A percentile compares a stretch with the other conserved stretches of the same genome.
Evolutionary conservation across 768 basidiomycete species (phyloP).

Genomic region (Leccinum variicolor): DNA sequence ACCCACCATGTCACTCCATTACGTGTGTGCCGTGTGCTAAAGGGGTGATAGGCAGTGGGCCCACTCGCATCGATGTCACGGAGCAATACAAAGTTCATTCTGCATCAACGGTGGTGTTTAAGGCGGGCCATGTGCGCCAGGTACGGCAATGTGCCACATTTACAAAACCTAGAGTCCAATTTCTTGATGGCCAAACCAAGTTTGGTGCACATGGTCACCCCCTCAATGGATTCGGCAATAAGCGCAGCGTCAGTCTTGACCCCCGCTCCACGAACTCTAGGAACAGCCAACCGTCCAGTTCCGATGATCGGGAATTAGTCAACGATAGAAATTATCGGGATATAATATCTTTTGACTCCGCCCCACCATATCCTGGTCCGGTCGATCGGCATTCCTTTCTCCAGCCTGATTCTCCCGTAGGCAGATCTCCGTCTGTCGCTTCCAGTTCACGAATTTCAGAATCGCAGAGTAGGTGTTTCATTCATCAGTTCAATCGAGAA

Average conservation of each 20-base stretch:
- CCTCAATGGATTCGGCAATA: neutral
- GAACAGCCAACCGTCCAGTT: slow-evolving; percentile 4
- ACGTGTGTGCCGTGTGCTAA: neutral
- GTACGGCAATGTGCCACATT: slow-evolving; percentile 9
- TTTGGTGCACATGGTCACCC: neutral
- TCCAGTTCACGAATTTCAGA: slow-evolving; percentile 9
- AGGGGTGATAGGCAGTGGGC: slow-evolving; percentile 52
- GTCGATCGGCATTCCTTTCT: neutral
- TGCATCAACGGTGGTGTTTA: slow-evolving; percentile 70
- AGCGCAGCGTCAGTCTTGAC: slow-evolving; percentile 12
- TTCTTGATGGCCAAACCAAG: slow-evolving; percentile 2
- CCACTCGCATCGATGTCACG: slow-evolving; percentile 66
- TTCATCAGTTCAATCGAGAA: neutral
- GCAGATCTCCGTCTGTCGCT: slow-evolving; percentile 8
- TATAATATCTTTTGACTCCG: slow-evolving; percentile 14
- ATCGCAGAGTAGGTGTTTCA: slow-evolving; percentile 8
- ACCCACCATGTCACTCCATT: neutral
- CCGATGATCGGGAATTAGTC: slow-evolving; percentile 6
- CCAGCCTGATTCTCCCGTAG: neutral
- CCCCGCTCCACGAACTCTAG: slow-evolving; percentile 1
- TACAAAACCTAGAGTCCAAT: slow-evolving; percentile 15
- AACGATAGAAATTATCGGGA: neutral
- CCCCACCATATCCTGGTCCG: slow-evolving; percentile 32
- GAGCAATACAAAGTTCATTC: slow-evolving; percentile 79
- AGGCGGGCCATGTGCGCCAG: slow-evolving; percentile 45